phyloP scores from a whole-genome alignment of 345 rosid species.

The Aethionema arabicum region DNA sequence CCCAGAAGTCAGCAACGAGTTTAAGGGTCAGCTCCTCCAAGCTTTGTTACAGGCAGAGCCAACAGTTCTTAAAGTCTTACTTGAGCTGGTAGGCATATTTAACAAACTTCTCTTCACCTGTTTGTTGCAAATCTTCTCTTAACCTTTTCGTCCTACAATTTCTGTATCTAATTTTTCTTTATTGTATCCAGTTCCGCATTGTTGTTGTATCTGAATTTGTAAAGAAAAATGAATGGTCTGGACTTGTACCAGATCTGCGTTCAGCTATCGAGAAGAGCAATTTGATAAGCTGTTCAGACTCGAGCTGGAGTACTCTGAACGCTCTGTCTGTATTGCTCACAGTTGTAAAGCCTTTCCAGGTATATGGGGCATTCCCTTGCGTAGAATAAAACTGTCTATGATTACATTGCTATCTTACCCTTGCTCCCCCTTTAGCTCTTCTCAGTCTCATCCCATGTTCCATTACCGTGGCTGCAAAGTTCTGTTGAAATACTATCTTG shows the following conservation, averaged over 20 bases:
- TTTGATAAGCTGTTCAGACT: constrained; percentile 39
- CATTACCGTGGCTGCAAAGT: constrained; percentile 6
- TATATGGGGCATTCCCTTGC: constrained; percentile 28
- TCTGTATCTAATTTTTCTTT: neutral
- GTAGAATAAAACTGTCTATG: neutral
- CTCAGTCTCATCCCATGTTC: neutral
- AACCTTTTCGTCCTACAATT: neutral
- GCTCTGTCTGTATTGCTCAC: constrained; percentile 62
- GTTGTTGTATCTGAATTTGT: constrained; percentile 62
- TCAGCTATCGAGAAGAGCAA: constrained; percentile 64
- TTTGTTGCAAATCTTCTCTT: constrained; percentile 4
- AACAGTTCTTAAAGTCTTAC: constrained; percentile 67
- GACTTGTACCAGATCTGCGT: constrained; percentile 62
- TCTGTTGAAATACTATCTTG: constrained; percentile 5
- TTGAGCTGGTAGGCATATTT: constrained; percentile 58
- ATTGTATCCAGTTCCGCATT: constrained; percentile 55
- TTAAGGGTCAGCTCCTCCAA: constrained; percentile 68
- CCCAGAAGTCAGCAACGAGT: constrained; percentile 58
- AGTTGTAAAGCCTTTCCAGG: constrained; percentile 83
- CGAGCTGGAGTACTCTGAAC: constrained; percentile 58
- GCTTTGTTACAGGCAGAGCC: constrained; percentile 61
- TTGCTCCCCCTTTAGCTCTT: constrained; percentile 7
- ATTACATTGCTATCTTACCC: neutral
- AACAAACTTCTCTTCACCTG: constrained; percentile 2
- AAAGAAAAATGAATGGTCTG: constrained; percentile 75